phyloP scores from a whole-genome alignment of 352 stramenopile species.

The Peronospora destructor region DNA sequence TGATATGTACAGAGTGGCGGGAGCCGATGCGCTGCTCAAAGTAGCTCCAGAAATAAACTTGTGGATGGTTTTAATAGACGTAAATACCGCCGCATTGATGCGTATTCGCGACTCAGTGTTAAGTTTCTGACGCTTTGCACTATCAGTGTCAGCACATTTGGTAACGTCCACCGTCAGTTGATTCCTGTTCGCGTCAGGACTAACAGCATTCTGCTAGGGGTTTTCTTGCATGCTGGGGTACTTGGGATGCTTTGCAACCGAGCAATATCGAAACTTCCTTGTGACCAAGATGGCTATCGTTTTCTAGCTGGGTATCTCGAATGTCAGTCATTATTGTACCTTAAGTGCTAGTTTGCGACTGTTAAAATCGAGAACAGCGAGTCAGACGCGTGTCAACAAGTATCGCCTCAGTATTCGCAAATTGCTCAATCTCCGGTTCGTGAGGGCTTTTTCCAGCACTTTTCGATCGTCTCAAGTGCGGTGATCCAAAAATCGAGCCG shows the following conservation, averaged over 20 bases:
- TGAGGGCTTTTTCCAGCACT: constrained; percentile 19
- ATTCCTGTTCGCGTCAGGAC: constrained; percentile 15
- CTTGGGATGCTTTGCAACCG: constrained; percentile 1
- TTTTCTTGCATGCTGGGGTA: background rate
- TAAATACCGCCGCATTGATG: constrained; percentile 7
- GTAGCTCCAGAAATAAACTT: constrained; percentile 4
- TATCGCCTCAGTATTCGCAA: constrained; percentile 9
- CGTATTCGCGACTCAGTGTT: background rate
- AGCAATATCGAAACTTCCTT: constrained; percentile 6
- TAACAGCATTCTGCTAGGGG: background rate
- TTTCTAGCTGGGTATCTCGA: constrained; percentile 16
- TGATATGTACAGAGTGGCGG: constrained; percentile 25
- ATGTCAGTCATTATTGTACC: constrained; percentile 5
- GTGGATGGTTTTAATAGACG: constrained; percentile 8
- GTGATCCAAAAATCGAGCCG: constrained; percentile 1
- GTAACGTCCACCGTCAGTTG: constrained; percentile 11
- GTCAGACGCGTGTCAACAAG: constrained; percentile 2
- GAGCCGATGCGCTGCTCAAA: constrained; percentile 10
- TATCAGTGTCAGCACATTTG: background rate
- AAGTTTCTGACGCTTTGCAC: constrained; percentile 24
- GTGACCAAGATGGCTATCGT: constrained; percentile 9
- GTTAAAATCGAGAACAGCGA: background rate
- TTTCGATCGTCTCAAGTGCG: constrained; percentile 2
- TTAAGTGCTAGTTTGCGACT: constrained; percentile 15
- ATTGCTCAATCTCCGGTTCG: constrained; percentile 8